Percentiles rank a stretch among this genome's conserved stretches.
phyloP scores from a whole-genome alignment of 495 filamentous ascomycete species.

The Aspergillus steynii region DNA sequence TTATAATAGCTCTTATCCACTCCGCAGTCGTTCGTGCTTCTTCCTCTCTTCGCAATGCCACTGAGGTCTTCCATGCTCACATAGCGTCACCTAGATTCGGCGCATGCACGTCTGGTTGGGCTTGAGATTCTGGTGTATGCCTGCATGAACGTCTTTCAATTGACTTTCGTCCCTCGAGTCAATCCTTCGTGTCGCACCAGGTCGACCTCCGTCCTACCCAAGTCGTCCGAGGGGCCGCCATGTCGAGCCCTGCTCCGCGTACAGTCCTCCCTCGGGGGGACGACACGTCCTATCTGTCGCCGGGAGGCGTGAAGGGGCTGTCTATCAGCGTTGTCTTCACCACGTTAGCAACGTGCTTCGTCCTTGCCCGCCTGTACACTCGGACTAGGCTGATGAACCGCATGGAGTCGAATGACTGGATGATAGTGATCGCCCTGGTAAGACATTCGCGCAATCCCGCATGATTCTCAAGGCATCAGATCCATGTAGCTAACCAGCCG shows the following conservation, averaged over 20 bases:
- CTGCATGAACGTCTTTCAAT: background rate
- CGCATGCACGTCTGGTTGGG: background rate
- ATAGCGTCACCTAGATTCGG: background rate
- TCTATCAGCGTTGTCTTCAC: slow-evolving; percentile 41
- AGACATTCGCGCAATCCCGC: background rate
- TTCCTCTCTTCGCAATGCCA: slow-evolving; percentile 1
- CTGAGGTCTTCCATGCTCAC: slow-evolving; percentile 2
- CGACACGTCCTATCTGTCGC: slow-evolving; percentile 23
- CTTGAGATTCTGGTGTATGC: background rate
- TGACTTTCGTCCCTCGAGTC: background rate
- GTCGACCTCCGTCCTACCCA: background rate
- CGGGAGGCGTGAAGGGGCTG: slow-evolving; percentile 31
- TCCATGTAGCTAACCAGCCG: background rate
- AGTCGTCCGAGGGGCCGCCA: background rate
- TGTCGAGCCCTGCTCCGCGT: slow-evolving; percentile 12
- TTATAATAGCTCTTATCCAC: slow-evolving; percentile 18
- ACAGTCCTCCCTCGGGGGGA: slow-evolving; percentile 19
- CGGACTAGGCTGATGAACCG: slow-evolving; percentile 34
- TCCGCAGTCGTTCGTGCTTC: slow-evolving; percentile 8
- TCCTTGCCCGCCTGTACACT: slow-evolving; percentile 40
- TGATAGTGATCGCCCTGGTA: slow-evolving; percentile 43
- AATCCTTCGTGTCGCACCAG: background rate
- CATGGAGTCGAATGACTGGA: slow-evolving; percentile 47
- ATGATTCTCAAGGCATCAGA: background rate
- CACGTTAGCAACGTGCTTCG: slow-evolving; percentile 34